A percentile compares a stretch with the other conserved stretches of the same genome.
Evolutionary conservation across 2,329 filamentous ascomycete species (phyloP).

Genomic region (Pseudogymnoascus sp.): DNA sequence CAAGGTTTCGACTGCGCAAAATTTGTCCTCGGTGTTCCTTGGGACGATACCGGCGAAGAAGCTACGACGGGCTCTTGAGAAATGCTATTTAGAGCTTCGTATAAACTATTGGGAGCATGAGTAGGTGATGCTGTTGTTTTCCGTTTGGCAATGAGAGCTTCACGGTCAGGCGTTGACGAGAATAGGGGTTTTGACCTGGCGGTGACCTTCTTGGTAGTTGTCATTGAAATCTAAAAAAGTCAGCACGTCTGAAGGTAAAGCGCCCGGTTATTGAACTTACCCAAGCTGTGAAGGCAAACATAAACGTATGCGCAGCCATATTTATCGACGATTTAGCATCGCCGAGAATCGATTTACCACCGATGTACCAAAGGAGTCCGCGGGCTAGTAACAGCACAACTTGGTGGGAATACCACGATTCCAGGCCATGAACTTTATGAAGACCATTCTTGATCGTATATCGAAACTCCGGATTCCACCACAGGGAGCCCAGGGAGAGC

Average conservation of each 20-base stretch:
- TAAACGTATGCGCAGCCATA: conserved; percentile 43
- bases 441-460: conserved; percentile 53
- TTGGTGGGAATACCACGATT: conserved; percentile 61
- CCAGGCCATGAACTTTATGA: conserved; percentile 51
- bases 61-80: not conserved
- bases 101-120: not conserved
- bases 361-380: conserved; percentile 34
- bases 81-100: not conserved
- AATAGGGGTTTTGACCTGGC: conserved; percentile 2
- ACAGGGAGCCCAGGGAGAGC: conserved; percentile 36
- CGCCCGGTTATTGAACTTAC: conserved; percentile 36
- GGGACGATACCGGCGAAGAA: not conserved
- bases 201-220: not conserved
- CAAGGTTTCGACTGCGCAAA: not conserved
- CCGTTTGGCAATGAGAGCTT: not conserved
- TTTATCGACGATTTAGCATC: conserved; percentile 15
- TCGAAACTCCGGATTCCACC: conserved; percentile 63
- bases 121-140: not conserved
- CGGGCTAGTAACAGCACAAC: conserved; percentile 49
- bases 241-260: not conserved
- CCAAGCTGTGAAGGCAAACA: conserved; percentile 44
- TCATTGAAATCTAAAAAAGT: not conserved
- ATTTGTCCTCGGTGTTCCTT: not conserved
- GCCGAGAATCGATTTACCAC: conserved; percentile 18
- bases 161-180: not conserved